Evolutionary conservation across 108 stramenopile genomes (phyloP), one percentile per base, ranked within the genome.

Genomic region (Mayamaea pseudoterrestris): DNA sequence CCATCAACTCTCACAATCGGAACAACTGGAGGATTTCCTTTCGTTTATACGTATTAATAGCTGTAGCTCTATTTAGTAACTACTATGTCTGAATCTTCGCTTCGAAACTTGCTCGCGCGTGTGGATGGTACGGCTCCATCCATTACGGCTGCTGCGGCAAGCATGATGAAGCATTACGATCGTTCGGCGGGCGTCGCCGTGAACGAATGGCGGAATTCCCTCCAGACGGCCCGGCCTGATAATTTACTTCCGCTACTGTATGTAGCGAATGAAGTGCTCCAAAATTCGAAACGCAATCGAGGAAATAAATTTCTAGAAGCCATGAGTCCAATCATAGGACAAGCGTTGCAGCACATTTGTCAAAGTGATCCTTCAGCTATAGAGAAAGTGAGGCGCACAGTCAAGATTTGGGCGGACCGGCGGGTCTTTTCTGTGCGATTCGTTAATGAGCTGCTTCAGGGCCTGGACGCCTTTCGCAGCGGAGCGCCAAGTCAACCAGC

Each of bases 371-470:
- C 61, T 14, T 23, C 44, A 7, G 32, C 61, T 27, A 64, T 69
- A 29, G 80, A 84, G 50, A 82, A 82, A 51, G 75, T 80, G 7
- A 61, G 88, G 35, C 55, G 82, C 28, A 84, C 83, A 11, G 78
- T 79, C 50, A 90, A 90, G 50, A 78, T 90, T 46, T 84, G 82
- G 83, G 88, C 78, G 21, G 88, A 90, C 58, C 69, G 88, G 35
- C 62, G 61, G 16, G 74, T 90, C 14, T 90, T 78, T 55, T 65
- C 62, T 20, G 44, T 74, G 46, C 75, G 88, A 30, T 90, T 67
- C 62, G 76, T 90, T 12, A 63, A 53, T 67, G 81, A 90, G 44
- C 42, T 90, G 22, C 44, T 90, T 21, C 35, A 53, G 31, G 88
- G 80, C 25, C 56, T 90, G 52, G 80, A 84, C 22, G 37, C 46